Evolutionary conservation across 2,329 filamentous ascomycete species (phyloP).

Genomic region (Ascochyta lentis): DNA sequence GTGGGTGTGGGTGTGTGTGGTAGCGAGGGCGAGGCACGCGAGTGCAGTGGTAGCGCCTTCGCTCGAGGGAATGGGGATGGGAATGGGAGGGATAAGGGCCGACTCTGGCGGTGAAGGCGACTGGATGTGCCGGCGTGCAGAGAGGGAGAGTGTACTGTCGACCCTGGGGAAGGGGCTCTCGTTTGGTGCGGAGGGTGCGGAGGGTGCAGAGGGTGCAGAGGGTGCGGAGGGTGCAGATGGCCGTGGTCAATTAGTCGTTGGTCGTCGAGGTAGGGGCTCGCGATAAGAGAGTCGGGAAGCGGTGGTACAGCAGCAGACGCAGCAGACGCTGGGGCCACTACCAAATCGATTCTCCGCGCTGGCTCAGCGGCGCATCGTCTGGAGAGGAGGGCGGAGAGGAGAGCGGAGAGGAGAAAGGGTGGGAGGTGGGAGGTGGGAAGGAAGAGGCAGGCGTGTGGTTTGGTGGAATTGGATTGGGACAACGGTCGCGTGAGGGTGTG

Average conservation of each 20-base stretch:
- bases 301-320: constrained; percentile 43
- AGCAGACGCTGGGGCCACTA: constrained; percentile 28
- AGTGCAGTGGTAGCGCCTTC: constrained; percentile 14
- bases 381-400: neutral
- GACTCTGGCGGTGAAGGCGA: constrained; percentile 25
- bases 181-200: no score
- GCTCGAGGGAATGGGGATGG: constrained; percentile 1
- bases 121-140: constrained; percentile 14
- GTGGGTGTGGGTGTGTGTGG: neutral
- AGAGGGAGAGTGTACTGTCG: constrained; percentile 5
- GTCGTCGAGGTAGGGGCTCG: constrained; percentile 27
- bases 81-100: constrained; percentile 27
- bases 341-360: constrained; percentile 23
- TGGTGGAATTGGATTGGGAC: constrained; percentile 11
- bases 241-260: constrained; percentile 42
- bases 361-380: constrained; percentile 32
- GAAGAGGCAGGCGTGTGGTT: neutral
- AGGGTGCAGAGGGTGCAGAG: no score
- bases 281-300: constrained; percentile 42
- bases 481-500: constrained; percentile 25
- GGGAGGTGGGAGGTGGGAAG: neutral
- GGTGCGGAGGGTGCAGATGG: no score
- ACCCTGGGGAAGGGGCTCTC: constrained; percentile 20
- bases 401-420: neutral
- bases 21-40: neutral